Evolutionary conservation across 2,329 filamentous ascomycete species (phyloP).

Genomic region (Neurospora crassa): DNA sequence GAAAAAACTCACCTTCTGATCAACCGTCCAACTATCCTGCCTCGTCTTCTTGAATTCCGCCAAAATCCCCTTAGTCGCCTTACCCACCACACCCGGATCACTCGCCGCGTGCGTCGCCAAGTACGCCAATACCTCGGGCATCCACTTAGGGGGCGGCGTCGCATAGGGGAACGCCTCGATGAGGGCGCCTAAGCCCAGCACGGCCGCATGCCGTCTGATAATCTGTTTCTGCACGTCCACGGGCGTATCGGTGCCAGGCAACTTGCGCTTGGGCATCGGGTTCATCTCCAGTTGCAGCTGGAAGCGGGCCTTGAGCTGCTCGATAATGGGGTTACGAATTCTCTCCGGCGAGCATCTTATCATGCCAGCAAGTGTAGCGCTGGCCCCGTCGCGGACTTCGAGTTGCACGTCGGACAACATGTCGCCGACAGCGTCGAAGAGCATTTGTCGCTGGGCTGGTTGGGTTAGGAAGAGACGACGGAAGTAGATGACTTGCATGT

Average conservation of each 20-base stretch:
- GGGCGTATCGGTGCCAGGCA: conserved; percentile 57
- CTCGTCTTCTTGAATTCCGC: conserved; percentile 99
- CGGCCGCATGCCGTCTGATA: conserved; percentile 77
- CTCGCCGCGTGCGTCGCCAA: conserved; percentile 77
- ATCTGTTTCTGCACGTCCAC: conserved; percentile 67
- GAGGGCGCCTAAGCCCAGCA: conserved; percentile 80
- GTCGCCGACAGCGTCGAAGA: conserved; percentile 87
- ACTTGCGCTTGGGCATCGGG: conserved; percentile 70
- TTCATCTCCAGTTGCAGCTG: conserved; percentile 69
- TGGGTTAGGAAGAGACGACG: conserved; percentile 83
- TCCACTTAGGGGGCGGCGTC: conserved; percentile 84
- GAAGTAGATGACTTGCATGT: conserved; percentile 99
- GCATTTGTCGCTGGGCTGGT: conserved; percentile 60
- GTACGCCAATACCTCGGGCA: conserved; percentile 83
- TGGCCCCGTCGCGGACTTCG: conserved; percentile 89
- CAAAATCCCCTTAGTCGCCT: conserved; percentile 87
- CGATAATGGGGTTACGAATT: conserved; percentile 70
- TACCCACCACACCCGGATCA: conserved; percentile 86
- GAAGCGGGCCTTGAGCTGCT: conserved; percentile 68
- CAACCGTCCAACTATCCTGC: conserved; percentile 96
- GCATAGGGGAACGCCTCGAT: conserved; percentile 95
- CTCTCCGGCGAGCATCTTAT: conserved; percentile 83
- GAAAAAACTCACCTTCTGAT: conserved; percentile 76
- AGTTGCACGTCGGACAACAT: conserved; percentile 91
- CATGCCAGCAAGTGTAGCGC: conserved; percentile 91